These are phyloP conservation scores for Phanerochaete sordida DNA, from an alignment of 768 basidiomycete species.

Conservation along the genomic window DNA sequence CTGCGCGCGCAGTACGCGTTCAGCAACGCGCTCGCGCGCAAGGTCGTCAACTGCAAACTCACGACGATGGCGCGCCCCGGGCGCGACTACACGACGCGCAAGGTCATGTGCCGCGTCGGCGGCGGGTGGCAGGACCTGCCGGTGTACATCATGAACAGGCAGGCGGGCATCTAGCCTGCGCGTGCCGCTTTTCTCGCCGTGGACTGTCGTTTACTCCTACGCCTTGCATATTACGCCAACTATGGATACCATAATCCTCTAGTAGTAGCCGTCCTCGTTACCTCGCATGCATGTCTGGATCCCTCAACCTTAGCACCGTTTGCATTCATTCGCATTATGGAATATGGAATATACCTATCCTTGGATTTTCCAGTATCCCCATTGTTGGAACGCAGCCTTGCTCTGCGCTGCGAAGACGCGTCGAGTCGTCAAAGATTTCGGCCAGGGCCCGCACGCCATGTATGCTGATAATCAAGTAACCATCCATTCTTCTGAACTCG, in stretches of 20 bases:
- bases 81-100: conserved; percentile 47
- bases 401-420: too few relatives aligned
- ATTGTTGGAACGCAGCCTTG: too few relatives aligned
- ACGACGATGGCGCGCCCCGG: conserved; percentile 68
- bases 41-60: conserved; percentile 75
- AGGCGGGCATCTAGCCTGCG: conserved; percentile 9
- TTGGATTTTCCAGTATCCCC: neutral
- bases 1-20: conserved; percentile 83
- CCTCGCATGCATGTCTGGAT: neutral
- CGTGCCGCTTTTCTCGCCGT: neutral
- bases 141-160: conserved; percentile 13
- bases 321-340: neutral
- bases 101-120: conserved; percentile 90
- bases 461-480: too few relatives aligned
- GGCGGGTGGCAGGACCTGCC: conserved; percentile 40
- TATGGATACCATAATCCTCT: neutral
- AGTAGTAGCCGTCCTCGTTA: neutral
- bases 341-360: neutral
- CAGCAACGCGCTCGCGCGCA: conserved; percentile 66
- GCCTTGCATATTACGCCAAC: neutral
- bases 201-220: neutral
- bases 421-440: too few relatives aligned
- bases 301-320: neutral
- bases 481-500: too few relatives aligned
- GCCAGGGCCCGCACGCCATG: too few relatives aligned